Evolutionary conservation across 306 rosid species (phyloP).

Genomic region (Ormosia emarginata): DNA sequence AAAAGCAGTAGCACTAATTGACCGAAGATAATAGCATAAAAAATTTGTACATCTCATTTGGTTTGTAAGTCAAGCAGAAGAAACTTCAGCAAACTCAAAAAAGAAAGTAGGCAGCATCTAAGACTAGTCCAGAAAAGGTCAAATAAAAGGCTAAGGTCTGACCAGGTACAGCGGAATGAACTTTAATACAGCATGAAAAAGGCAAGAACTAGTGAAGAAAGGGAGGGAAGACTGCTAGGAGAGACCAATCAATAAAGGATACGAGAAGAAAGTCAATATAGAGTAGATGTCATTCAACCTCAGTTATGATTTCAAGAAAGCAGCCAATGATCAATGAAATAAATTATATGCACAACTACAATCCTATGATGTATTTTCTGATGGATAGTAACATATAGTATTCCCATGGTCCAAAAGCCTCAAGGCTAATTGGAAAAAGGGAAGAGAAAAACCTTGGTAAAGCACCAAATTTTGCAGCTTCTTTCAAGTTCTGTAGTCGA

Average conservation of each 20-base stretch:
- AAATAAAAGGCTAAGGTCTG: background rate
- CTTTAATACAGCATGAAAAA: background rate
- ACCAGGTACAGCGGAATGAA: background rate
- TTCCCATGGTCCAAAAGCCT: background rate
- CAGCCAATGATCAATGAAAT: background rate
- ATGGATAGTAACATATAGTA: background rate
- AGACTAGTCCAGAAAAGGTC: background rate
- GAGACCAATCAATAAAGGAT: background rate
- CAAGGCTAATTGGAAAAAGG: background rate
- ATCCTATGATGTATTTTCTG: background rate
- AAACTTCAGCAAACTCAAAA: background rate
- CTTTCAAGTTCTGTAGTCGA: slow-evolving; percentile 69
- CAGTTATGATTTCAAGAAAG: background rate
- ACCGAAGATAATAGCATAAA: background rate
- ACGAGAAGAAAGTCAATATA: background rate
- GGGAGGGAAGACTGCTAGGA: background rate
- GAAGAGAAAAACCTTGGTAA: slow-evolving; percentile 68
- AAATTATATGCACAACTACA: background rate
- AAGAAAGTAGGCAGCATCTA: background rate
- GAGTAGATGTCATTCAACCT: background rate
- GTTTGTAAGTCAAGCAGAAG: background rate
- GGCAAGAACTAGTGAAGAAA: background rate
- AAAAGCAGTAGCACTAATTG: background rate
- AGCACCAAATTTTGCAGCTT: slow-evolving; percentile 82
- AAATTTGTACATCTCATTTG: background rate